Evolutionary conservation across 345 rosid species (phyloP).

Genomic region (Aethionema arabicum): DNA sequence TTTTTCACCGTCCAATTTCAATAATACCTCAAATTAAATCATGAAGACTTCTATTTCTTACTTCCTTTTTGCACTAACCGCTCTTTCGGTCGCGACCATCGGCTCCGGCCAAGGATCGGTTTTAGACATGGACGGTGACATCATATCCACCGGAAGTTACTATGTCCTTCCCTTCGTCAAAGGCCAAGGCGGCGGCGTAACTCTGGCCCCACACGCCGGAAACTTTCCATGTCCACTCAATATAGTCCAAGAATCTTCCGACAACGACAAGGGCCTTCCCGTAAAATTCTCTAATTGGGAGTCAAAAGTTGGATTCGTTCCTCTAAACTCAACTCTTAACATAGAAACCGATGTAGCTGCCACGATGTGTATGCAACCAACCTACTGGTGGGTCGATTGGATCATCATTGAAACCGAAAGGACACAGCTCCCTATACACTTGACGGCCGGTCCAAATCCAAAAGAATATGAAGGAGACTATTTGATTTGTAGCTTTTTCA

Average conservation of each 20-base stretch:
- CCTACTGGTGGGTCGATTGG: constrained; percentile 17
- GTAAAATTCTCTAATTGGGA: constrained; percentile 24
- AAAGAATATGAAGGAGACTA: neutral
- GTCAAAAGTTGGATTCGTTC: constrained; percentile 10
- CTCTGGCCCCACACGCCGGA: neutral
- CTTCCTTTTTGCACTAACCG: constrained; percentile 15
- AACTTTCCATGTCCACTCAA: neutral
- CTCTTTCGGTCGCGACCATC: neutral
- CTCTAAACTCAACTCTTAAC: constrained; percentile 5
- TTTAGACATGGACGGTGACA: neutral
- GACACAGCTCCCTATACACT: no score
- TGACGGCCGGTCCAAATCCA: neutral
- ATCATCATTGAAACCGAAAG: neutral
- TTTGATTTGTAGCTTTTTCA: neutral
- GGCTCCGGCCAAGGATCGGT: neutral
- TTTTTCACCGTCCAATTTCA: neutral
- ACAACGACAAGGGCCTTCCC: neutral
- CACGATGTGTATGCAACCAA: constrained; percentile 8
- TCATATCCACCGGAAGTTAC: constrained; percentile 7
- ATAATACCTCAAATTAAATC: neutral
- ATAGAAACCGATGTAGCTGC: neutral
- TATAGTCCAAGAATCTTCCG: constrained; percentile 8
- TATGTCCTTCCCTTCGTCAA: constrained; percentile 10
- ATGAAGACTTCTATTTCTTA: constrained; percentile 25
- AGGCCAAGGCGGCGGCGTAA: constrained; percentile 17